Evolutionary conservation across 306 rosid species (phyloP).

Genomic region (Geum urbanum): DNA sequence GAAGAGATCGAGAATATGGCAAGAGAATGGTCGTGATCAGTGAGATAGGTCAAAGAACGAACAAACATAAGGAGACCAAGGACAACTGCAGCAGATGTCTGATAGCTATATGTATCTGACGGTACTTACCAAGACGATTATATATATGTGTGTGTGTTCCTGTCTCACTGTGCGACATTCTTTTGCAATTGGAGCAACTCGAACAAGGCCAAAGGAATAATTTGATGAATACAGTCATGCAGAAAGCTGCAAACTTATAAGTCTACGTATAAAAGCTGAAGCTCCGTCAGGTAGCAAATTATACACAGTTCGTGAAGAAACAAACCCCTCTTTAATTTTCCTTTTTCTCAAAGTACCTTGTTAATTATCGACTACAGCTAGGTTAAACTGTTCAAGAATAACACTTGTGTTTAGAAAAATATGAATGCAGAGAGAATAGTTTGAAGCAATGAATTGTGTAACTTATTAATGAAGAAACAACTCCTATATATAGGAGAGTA

Average conservation of each 20-base stretch:
- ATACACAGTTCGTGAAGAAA: conserved; percentile 17
- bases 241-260: conserved; percentile 26
- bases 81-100: background rate
- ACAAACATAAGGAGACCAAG: conserved; percentile 10
- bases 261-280: conserved; percentile 20
- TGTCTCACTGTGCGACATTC: conserved; percentile 38
- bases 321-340: conserved; percentile 8
- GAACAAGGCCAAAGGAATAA: background rate
- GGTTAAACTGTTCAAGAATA: too few relatives aligned
- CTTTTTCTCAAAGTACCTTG: conserved; percentile 3
- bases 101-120: background rate
- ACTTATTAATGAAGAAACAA: too few relatives aligned
- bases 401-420: too few relatives aligned
- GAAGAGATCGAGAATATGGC: conserved; percentile 5
- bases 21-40: conserved; percentile 20
- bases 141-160: conserved; percentile 22
- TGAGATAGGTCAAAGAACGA: conserved; percentile 18
- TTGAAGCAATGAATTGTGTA: too few relatives aligned
- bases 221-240: conserved; percentile 13
- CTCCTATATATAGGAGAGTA: too few relatives aligned
- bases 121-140: conserved; percentile 2
- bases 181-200: background rate
- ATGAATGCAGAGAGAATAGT: too few relatives aligned
- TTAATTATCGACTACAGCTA: too few relatives aligned
- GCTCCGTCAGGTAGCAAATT: background rate